Conservation (phyloP, 2,329 filamentous ascomycete genomes). For the Penicillium sp. region DNA sequence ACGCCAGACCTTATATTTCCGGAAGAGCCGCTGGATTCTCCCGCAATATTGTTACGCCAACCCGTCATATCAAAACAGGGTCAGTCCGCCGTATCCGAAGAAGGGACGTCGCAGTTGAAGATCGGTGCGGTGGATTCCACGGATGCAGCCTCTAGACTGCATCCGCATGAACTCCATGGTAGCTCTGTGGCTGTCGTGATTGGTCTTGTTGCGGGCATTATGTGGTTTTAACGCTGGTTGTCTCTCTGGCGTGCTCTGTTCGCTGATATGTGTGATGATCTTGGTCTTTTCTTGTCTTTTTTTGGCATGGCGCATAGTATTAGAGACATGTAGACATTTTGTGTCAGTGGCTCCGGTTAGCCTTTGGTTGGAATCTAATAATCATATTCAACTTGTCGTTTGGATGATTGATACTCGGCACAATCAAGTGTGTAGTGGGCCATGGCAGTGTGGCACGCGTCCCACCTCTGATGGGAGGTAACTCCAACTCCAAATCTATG, state of each 20-base stretch:
- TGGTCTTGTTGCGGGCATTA: slow-evolving; percentile 35
- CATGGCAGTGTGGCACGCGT: too few relatives aligned
- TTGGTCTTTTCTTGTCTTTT: slow-evolving; percentile 11
- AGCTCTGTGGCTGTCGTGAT: slow-evolving; percentile 41
- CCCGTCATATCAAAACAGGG: slow-evolving; percentile 3
- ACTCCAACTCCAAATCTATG: too few relatives aligned
- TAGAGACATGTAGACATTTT: slow-evolving; percentile 12
- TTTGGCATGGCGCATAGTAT: slow-evolving; percentile 3
- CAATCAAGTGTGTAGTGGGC: too few relatives aligned
- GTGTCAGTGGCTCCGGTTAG: slow-evolving; percentile 21
- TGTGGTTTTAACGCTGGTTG: slow-evolving; percentile 31
- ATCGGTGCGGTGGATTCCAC: slow-evolving; percentile 23
- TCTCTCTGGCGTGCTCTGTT: slow-evolving; percentile 6
- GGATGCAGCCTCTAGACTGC: slow-evolving; percentile 23
- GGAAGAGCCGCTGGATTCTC: neutral
- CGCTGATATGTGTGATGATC: slow-evolving; percentile 19
- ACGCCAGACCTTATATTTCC: slow-evolving; percentile 5
- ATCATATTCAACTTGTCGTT: slow-evolving; percentile 11
- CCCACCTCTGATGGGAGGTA: too few relatives aligned
- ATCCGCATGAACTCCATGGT: slow-evolving; percentile 30
- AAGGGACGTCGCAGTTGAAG: slow-evolving; percentile 9
- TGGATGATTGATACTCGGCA: too few relatives aligned
- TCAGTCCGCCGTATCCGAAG: neutral
- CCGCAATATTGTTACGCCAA: neutral
- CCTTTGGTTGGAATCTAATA: slow-evolving; percentile 19